Evolutionary conservation across 2,329 filamentous ascomycete species (phyloP).

Genomic region (Ceratocystis colombiana): DNA sequence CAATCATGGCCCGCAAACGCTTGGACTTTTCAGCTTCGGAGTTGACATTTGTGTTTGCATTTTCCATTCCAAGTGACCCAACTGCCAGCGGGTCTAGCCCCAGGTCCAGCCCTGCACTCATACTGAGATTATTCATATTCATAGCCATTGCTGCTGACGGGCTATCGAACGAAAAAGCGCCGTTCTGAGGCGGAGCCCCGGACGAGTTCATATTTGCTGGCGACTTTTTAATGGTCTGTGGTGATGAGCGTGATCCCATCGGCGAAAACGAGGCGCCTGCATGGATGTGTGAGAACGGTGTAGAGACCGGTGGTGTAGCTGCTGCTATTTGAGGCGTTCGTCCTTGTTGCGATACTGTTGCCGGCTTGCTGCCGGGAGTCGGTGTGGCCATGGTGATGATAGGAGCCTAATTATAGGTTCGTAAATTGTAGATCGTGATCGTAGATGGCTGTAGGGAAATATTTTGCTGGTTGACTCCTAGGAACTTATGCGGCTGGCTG

Average conservation of each 20-base stretch:
- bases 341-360: conserved; percentile 35
- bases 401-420: not conserved
- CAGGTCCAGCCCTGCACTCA: conserved; percentile 42
- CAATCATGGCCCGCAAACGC: conserved; percentile 44
- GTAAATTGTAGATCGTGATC: not conserved
- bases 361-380: conserved; percentile 40
- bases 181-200: conserved; percentile 30
- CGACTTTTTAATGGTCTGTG: conserved; percentile 55
- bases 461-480: not conserved
- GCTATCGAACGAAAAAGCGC: conserved; percentile 48
- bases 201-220: conserved; percentile 45
- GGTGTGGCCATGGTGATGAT: conserved; percentile 39
- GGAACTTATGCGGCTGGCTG: not conserved
- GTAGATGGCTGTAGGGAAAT: not conserved
- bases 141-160: conserved; percentile 54
- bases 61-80: conserved; percentile 36
- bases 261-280: conserved; percentile 51
- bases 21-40: conserved; percentile 46
- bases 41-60: conserved; percentile 15
- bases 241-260: conserved; percentile 48
- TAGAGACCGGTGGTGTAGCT: conserved; percentile 54
- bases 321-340: conserved; percentile 42
- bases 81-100: conserved; percentile 41
- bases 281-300: conserved; percentile 50
- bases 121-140: conserved; percentile 43